phyloP scores from a whole-genome alignment of 208 protist genomes.

The Phytomonas sp. region DNA sequence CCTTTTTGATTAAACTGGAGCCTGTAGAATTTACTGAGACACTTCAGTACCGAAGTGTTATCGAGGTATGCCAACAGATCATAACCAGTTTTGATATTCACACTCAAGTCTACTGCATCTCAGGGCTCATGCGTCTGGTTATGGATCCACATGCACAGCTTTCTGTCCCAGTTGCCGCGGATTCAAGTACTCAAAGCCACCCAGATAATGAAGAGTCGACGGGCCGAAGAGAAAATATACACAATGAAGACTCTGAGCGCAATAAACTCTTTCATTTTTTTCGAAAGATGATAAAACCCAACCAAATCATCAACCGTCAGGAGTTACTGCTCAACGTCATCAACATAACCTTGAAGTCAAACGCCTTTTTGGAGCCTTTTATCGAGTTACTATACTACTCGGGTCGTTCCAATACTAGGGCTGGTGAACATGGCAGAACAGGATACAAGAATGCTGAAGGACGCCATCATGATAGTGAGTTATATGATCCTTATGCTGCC shows the following conservation, averaged over 20 bases:
- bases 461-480: constrained; percentile 18
- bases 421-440: background rate
- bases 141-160: constrained; percentile 59
- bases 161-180: constrained; percentile 6
- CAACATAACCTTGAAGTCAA: constrained; percentile 77
- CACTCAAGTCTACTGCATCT: constrained; percentile 70
- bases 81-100: constrained; percentile 71
- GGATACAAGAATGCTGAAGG: constrained; percentile 18
- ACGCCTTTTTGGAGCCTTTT: constrained; percentile 71
- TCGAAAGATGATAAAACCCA: constrained; percentile 78
- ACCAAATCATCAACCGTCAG: constrained; percentile 85
- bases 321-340: constrained; percentile 71
- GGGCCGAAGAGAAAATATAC: background rate
- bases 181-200: background rate
- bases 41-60: constrained; percentile 51
- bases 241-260: constrained; percentile 18
- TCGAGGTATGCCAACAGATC: constrained; percentile 70
- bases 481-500: constrained; percentile 10
- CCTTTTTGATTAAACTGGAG: constrained; percentile 73
- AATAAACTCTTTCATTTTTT: constrained; percentile 41
- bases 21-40: constrained; percentile 45
- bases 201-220: constrained; percentile 7
- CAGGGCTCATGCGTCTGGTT: constrained; percentile 74
- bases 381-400: constrained; percentile 46
- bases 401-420: constrained; percentile 8